phyloP scores from a whole-genome alignment of 1,284 basidiomycete genomes.

The Laetiporus sulphureus region DNA sequence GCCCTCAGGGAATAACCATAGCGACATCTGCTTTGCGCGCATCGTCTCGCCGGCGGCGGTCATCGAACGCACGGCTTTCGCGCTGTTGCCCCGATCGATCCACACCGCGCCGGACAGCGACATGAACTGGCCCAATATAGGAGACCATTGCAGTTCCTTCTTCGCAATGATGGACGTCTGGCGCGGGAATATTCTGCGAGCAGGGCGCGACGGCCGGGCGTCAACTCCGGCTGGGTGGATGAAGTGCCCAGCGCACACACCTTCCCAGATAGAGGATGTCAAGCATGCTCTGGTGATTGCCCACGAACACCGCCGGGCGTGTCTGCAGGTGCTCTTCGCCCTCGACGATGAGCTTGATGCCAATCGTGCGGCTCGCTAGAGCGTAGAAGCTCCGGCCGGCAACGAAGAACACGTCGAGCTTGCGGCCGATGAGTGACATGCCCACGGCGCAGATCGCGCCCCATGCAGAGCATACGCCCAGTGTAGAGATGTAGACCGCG shows the following conservation, averaged over 20 bases:
- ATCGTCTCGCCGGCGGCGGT: slow-evolving; percentile 77
- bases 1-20: slow-evolving; percentile 93
- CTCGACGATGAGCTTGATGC: slow-evolving; percentile 74
- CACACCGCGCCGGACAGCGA: slow-evolving; percentile 89
- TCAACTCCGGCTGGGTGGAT: background rate
- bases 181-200: slow-evolving; percentile 75
- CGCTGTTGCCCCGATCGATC: slow-evolving; percentile 82
- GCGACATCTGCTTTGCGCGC: slow-evolving; percentile 67
- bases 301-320: slow-evolving; percentile 71
- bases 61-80: slow-evolving; percentile 74
- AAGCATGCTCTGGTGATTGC: slow-evolving; percentile 93
- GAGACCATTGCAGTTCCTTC: slow-evolving; percentile 82
- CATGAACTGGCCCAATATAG: slow-evolving; percentile 91
- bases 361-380: slow-evolving; percentile 60
- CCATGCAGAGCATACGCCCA: slow-evolving; percentile 72
- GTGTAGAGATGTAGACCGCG: slow-evolving; percentile 66
- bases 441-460: slow-evolving; percentile 70
- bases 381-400: slow-evolving; percentile 85
- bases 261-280: slow-evolving; percentile 82
- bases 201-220: background rate
- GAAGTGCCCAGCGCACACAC: slow-evolving; percentile 38
- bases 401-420: slow-evolving; percentile 81
- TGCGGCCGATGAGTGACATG: slow-evolving; percentile 65
- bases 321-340: slow-evolving; percentile 77
- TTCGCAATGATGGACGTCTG: slow-evolving; percentile 91